Conservation (phyloP, 179 eudicot species). For the Kewa caespitosa region DNA sequence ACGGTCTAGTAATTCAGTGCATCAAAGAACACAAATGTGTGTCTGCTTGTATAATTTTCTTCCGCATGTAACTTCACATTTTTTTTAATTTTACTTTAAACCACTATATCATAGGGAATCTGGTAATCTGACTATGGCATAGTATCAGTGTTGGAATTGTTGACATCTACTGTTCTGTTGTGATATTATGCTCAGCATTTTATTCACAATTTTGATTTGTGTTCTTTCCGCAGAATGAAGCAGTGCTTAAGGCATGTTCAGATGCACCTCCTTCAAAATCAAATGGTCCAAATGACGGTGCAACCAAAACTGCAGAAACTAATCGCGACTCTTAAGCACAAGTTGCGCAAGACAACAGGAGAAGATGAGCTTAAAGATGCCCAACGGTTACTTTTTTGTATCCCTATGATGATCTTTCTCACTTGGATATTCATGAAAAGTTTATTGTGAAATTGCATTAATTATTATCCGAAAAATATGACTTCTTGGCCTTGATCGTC, state of each 20-base stretch:
- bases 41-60: conserved; percentile 1
- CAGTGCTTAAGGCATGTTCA: conserved; percentile 72
- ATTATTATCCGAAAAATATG: neutral
- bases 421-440: conserved; percentile 3
- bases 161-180: neutral
- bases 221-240: conserved; percentile 58
- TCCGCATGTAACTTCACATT: neutral
- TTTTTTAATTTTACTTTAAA: neutral
- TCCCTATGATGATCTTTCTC: conserved; percentile 17
- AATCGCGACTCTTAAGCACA: conserved; percentile 28
- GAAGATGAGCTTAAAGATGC: conserved; percentile 17
- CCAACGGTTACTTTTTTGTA: conserved; percentile 19
- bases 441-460: conserved; percentile 2
- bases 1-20: neutral
- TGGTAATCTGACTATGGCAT: neutral
- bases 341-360: neutral
- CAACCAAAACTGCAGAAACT: conserved; percentile 25
- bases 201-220: too few relatives aligned
- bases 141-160: conserved; percentile 1
- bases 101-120: neutral
- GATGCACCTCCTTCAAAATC: conserved; percentile 39
- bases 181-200: too few relatives aligned
- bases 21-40: neutral
- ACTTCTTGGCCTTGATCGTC: conserved; percentile 15
- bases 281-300: conserved; percentile 20